Conservation (phyloP, 208 protist species). For the Balamuthia mandrillaris region DNA sequence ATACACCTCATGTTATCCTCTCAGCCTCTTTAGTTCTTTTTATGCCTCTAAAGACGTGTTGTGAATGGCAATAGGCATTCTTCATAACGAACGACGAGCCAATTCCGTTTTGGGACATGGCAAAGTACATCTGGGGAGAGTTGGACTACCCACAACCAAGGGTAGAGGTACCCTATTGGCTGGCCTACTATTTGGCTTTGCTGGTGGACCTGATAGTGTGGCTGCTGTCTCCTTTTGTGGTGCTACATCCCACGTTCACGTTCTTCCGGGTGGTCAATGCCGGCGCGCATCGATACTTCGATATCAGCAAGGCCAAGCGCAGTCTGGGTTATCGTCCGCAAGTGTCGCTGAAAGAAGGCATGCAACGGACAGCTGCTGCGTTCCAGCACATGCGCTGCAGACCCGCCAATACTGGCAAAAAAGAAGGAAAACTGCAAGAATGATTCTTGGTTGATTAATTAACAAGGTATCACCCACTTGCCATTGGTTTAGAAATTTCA, state of each 20-base stretch:
- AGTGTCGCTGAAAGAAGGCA: slow-evolving; percentile 51
- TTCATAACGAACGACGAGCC: slow-evolving; percentile 66
- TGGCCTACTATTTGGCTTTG: slow-evolving; percentile 44
- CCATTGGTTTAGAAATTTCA: no score
- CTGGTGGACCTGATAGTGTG: slow-evolving; percentile 35
- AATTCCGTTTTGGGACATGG: slow-evolving; percentile 53
- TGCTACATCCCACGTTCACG: slow-evolving; percentile 46
- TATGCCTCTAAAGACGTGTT: neutral
- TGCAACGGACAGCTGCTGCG: slow-evolving; percentile 32
- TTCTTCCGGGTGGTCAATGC: slow-evolving; percentile 50
- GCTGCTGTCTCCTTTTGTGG: neutral
- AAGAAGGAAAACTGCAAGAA: no score
- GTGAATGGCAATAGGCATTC: neutral
- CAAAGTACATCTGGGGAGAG: slow-evolving; percentile 47
- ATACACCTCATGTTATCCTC: neutral
- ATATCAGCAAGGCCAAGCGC: slow-evolving; percentile 54
- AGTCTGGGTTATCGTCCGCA: slow-evolving; percentile 51
- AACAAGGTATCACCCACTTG: no score
- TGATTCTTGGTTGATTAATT: no score
- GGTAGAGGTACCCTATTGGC: slow-evolving; percentile 33
- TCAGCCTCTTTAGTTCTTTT: neutral
- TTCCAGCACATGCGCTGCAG: slow-evolving; percentile 42
- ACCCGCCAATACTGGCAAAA: no score
- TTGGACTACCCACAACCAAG: slow-evolving; percentile 49
- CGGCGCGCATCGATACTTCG: slow-evolving; percentile 43